These are phyloP conservation scores for Phytophthora pini DNA, from an alignment of 352 stramenopile genomes.

Conservation along the genomic window DNA sequence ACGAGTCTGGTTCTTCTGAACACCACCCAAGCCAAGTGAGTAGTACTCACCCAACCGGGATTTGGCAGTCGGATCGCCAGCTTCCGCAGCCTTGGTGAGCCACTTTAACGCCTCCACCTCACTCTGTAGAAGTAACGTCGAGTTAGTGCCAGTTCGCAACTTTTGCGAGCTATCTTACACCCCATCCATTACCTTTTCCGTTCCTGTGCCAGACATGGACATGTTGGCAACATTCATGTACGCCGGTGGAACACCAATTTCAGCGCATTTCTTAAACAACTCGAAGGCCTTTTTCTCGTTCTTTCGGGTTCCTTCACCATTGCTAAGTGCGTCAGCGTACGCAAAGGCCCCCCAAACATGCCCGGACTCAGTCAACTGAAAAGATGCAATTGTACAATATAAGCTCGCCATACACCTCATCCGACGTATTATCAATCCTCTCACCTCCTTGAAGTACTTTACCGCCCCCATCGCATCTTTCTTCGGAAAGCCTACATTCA, in stretches of 20 bases:
- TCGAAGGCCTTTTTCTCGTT: constrained; percentile 84
- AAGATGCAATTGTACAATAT: too few species aligned
- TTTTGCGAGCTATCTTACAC: not conserved
- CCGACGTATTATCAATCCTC: not conserved
- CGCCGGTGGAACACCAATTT: constrained; percentile 67
- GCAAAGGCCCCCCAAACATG: constrained; percentile 85
- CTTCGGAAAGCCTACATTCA: constrained; percentile 53
- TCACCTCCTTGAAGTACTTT: constrained; percentile 81
- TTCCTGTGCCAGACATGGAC: constrained; percentile 73
- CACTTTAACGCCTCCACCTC: constrained; percentile 71
- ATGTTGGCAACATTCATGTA: constrained; percentile 89
- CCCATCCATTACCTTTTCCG: constrained; percentile 58
- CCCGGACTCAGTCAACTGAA: constrained; percentile 57
- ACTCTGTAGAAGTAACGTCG: constrained; percentile 47
- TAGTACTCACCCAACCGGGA: constrained; percentile 77
- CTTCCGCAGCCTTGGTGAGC: constrained; percentile 78
- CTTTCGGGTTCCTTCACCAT: constrained; percentile 75
- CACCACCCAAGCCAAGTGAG: constrained; percentile 59
- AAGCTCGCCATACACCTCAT: too few species aligned
- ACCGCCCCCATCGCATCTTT: constrained; percentile 58
- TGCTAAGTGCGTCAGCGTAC: constrained; percentile 80
- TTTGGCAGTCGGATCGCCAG: constrained; percentile 77
- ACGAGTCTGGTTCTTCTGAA: constrained; percentile 56
- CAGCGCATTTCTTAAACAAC: constrained; percentile 72
- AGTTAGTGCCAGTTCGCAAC: not conserved